Percentiles rank a stretch among this genome's conserved stretches.
These are phyloP conservation scores for Physaria fendleri DNA, from an alignment of 345 rosid genomes.

Conservation along the genomic window DNA sequence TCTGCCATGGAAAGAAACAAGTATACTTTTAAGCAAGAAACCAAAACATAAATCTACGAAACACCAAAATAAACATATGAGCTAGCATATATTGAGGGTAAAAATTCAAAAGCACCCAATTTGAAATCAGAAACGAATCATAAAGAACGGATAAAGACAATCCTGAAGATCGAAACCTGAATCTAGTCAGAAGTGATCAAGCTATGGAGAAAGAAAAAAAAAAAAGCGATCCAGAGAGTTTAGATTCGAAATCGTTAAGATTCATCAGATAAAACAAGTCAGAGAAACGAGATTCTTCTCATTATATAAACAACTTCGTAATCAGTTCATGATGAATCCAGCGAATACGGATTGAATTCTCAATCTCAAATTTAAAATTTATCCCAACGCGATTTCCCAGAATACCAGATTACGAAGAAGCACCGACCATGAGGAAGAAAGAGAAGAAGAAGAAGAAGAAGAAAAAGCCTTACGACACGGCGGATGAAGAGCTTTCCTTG, in stretches of 20 bases:
- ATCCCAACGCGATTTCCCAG: constrained; percentile 4
- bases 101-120: neutral
- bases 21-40: neutral
- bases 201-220: neutral
- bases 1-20: constrained; percentile 9
- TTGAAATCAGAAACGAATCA: constrained; percentile 1
- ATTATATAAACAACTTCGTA: neutral
- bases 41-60: neutral
- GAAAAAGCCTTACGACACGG: constrained; percentile 24
- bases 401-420: neutral
- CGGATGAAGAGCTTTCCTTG: constrained; percentile 27
- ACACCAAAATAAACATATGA: neutral
- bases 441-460: neutral
- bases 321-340: neutral
- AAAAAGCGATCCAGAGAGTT: constrained; percentile 8
- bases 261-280: constrained; percentile 13
- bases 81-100: neutral
- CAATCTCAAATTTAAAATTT: constrained; percentile 1
- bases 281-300: constrained; percentile 3
- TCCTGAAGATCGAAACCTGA: constrained; percentile 6
- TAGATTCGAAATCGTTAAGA: constrained; percentile 18
- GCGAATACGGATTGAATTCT: constrained; percentile 10
- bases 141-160: neutral
- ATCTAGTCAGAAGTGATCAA: neutral
- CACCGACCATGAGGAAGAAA: neutral